Evolutionary conservation across 306 rosid genomes (phyloP), one percentile per base, ranked within the genome.

Genomic region (Quercus robur): DNA sequence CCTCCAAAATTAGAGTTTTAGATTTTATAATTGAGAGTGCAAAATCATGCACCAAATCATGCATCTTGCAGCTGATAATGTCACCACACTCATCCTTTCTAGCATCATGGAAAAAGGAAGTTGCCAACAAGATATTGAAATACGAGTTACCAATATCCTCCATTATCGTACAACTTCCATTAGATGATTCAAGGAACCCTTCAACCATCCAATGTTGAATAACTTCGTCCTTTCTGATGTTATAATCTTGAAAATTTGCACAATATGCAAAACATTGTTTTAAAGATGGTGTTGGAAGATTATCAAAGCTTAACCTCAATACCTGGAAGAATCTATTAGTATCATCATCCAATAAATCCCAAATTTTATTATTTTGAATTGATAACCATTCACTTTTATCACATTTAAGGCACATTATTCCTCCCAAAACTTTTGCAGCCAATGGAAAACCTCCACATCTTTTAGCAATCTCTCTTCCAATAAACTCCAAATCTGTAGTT

Each of bases 251-350:
- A 12, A 77, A 77, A 31, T 44, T 64, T 44, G 84, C 75, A 46
- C 84, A 75, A 10, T 75, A 81, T 38, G 72, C 62, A 75, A 81
- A 81, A 57, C 80, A 81, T 46, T 75, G 80, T 58, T 81, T 81
- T 15, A 81, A 41, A 3, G 63, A 9, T 9, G 84, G 21, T 1
- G 23, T 12, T 21, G 74, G 58, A n/a, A 81, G 31, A 30, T 71
- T 46, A 75, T 54, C 67, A 52, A 46, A 46, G 54, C 54, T 3
- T 11, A 46, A 46, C 54, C 15, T 46, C 15, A 46, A 46, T 46
- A 46, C 3, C 17, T 0, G 54, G 0, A 12, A 3, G 5, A 46
- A 2, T 46, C 17, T 12, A 46, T 46, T 0, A 12, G 13, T 46
- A 46, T 46, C 54, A 46, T 3, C 54, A 11, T 46, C 54, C 15